Evolutionary conservation across 345 rosid genomes (phyloP).

Genomic region (Aquilaria sinensis): DNA sequence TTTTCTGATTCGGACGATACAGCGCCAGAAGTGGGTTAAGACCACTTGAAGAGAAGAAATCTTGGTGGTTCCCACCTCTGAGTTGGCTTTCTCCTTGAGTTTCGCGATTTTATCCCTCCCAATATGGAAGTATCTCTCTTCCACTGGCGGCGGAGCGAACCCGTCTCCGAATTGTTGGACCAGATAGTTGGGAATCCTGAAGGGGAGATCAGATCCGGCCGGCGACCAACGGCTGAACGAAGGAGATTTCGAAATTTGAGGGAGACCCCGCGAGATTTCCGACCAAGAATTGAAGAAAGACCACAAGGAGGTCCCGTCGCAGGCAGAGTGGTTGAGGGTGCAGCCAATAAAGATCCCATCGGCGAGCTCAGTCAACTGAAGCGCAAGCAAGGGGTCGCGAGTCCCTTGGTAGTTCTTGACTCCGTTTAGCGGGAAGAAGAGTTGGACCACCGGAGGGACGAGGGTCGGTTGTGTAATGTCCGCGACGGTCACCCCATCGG

Average conservation of each 20-base stretch:
- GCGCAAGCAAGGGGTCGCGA: constrained; percentile 30
- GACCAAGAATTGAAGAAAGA: constrained; percentile 42
- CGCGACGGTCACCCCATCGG: constrained; percentile 16
- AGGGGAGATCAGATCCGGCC: constrained; percentile 4
- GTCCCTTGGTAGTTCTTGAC: constrained; percentile 23
- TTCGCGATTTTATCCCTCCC: constrained; percentile 17
- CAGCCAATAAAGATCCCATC: constrained; percentile 40
- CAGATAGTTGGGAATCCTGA: constrained; percentile 10
- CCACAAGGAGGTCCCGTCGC: constrained; percentile 37
- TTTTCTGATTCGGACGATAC: constrained; percentile 7
- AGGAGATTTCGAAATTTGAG: constrained; percentile 7
- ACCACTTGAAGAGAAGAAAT: constrained; percentile 44
- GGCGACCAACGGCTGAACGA: constrained; percentile 8
- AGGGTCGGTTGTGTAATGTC: constrained; percentile 18
- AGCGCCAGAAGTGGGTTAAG: constrained; percentile 29
- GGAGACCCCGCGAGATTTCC: constrained; percentile 18
- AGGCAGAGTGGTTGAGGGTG: constrained; percentile 25
- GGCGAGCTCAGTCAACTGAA: constrained; percentile 38
- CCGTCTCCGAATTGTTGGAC: not conserved
- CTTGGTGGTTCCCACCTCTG: constrained; percentile 15
- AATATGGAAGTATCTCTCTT: constrained; percentile 28
- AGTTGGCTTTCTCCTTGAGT: constrained; percentile 37
- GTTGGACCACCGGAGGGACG: constrained; percentile 19
- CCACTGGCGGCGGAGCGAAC: not conserved
- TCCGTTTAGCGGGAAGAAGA: constrained; percentile 37